phyloP scores from a whole-genome alignment of 2,329 filamentous ascomycete species.

The Zopfia rhizophila region DNA sequence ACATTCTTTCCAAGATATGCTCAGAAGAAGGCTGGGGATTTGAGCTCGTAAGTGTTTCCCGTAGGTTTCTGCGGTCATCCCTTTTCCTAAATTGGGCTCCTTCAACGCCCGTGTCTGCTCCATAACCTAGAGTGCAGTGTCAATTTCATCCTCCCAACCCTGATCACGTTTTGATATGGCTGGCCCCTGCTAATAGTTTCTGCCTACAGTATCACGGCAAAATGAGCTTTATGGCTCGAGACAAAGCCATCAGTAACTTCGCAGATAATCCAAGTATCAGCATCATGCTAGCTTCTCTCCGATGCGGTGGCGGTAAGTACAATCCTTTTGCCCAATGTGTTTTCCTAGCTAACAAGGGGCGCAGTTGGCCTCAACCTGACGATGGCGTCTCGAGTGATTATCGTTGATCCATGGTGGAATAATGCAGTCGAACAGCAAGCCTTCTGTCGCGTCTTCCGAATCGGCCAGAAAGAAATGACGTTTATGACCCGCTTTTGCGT shows the following conservation, averaged over 20 bases:
- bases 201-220: slow-evolving; percentile 59
- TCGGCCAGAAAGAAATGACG: slow-evolving; percentile 71
- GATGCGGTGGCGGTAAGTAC: slow-evolving; percentile 61
- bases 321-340: slow-evolving; percentile 6
- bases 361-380: slow-evolving; percentile 67
- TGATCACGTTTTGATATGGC: not conserved
- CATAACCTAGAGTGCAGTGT: no score
- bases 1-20: slow-evolving; percentile 63
- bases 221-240: slow-evolving; percentile 56
- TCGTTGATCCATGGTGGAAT: slow-evolving; percentile 69
- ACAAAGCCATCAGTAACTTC: slow-evolving; percentile 61
- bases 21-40: slow-evolving; percentile 60
- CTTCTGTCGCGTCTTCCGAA: slow-evolving; percentile 70
- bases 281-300: slow-evolving; percentile 67
- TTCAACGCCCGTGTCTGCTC: no score
- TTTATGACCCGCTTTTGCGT: slow-evolving; percentile 68
- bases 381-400: slow-evolving; percentile 62
- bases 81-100: no score
- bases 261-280: slow-evolving; percentile 48
- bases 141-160: no score
- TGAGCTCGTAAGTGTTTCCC: slow-evolving; percentile 53
- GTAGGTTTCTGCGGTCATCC: no score
- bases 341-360: slow-evolving; percentile 8
- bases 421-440: slow-evolving; percentile 70
- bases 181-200: not conserved